Conservation (phyloP, 2,329 filamentous ascomycete genomes). For the Xylariaceae sp. region DNA sequence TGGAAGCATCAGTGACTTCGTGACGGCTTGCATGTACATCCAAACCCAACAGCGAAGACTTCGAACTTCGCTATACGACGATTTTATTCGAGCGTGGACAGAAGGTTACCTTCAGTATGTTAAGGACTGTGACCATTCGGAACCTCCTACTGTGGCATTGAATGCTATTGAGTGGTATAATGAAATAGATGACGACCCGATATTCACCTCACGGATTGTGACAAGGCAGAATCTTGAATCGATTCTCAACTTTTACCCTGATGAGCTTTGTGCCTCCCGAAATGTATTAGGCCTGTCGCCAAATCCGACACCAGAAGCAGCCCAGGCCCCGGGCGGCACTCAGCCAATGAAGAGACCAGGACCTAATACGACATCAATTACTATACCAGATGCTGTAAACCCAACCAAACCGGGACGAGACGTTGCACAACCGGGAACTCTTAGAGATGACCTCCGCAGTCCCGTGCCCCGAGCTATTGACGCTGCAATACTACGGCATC, state of each 20-base stretch:
- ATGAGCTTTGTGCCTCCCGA: conserved; percentile 24
- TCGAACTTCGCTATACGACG: conserved; percentile 39
- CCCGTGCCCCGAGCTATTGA: background rate
- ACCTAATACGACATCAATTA: background rate
- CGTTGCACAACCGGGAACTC: background rate
- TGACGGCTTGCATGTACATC: conserved; percentile 38
- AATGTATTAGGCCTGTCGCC: conserved; percentile 11
- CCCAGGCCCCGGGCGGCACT: conserved; percentile 1
- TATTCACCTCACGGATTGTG: conserved; percentile 34
- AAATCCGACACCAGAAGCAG: conserved; percentile 2
- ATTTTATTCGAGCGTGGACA: conserved; percentile 40
- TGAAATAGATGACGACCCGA: conserved; percentile 33
- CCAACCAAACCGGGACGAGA: background rate
- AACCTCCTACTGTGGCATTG: conserved; percentile 26
- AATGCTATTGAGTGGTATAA: conserved; percentile 41
- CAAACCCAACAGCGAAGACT: conserved; percentile 29
- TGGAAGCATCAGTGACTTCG: conserved; percentile 35
- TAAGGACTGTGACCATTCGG: conserved; percentile 28
- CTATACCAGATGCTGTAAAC: background rate
- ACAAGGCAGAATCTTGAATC: conserved; percentile 34
- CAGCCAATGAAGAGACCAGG: background rate
- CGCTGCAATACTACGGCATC: background rate
- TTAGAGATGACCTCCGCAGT: background rate
- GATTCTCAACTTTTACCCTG: conserved; percentile 33
- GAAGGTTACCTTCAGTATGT: conserved; percentile 38